A percentile compares a stretch with the other conserved stretches of the same genome.
Evolutionary conservation across 441 rosid genomes (phyloP).

Genomic region (Hura crepitans): DNA sequence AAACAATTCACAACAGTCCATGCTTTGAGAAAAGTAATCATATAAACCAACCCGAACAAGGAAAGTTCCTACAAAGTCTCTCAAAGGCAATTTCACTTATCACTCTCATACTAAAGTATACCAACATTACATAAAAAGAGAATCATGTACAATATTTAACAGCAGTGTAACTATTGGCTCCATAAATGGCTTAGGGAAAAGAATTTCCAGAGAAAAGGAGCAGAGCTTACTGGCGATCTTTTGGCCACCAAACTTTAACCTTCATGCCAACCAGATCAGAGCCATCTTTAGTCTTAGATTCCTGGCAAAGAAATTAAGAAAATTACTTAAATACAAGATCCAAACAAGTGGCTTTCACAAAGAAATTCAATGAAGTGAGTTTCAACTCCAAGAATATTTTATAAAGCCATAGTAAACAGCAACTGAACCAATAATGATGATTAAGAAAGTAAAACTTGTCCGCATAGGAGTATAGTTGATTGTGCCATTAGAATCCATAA

Average conservation of each 20-base stretch:
- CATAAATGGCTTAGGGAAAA: background rate
- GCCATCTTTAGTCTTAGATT: constrained; percentile 43
- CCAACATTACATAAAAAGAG: background rate
- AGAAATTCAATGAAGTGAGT: background rate
- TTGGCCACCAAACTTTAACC: constrained; percentile 96
- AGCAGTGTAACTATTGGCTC: background rate
- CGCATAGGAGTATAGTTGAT: background rate
- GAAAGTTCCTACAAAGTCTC: background rate
- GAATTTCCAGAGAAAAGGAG: constrained; percentile 11
- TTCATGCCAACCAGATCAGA: constrained; percentile 62
- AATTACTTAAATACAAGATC: background rate
- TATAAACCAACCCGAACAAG: background rate
- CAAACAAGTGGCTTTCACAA: background rate
- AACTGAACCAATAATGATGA: background rate
- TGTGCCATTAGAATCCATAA: background rate
- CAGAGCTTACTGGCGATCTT: constrained; percentile 56
- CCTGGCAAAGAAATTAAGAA: constrained; percentile 45
- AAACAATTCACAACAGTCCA: background rate
- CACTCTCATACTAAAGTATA: background rate
- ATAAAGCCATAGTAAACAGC: background rate
- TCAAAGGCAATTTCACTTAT: background rate
- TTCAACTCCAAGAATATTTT: background rate
- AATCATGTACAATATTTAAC: background rate
- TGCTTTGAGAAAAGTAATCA: background rate
- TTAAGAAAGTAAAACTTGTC: background rate